phyloP scores from a whole-genome alignment of 2,329 filamentous ascomycete genomes.

The Penicillium capsulatum region DNA sequence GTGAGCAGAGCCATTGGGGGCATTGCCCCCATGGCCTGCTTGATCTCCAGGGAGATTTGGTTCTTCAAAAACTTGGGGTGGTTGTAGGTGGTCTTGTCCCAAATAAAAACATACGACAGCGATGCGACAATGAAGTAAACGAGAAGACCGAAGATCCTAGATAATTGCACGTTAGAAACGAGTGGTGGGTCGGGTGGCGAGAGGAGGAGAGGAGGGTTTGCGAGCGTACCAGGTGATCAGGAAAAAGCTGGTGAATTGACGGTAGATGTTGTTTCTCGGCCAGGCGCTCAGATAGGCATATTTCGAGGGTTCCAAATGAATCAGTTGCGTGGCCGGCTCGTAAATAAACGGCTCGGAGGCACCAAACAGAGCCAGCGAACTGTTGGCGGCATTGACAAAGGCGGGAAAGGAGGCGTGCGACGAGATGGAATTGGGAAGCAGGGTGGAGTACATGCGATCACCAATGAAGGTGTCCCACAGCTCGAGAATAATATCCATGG shows the following conservation, averaged over 20 bases:
- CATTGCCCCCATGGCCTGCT: constrained; percentile 70
- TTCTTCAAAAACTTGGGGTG: constrained; percentile 96
- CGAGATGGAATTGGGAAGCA: constrained; percentile 59
- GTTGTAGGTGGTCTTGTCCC: constrained; percentile 82
- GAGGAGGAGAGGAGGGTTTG: not conserved
- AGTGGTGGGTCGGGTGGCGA: not conserved
- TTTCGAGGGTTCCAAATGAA: constrained; percentile 65
- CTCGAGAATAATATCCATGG: constrained; percentile 91
- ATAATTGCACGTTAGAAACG: constrained; percentile 2
- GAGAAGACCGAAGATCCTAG: constrained; percentile 79
- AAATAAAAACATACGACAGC: constrained; percentile 81
- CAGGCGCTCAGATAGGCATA: constrained; percentile 76
- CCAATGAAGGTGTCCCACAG: constrained; percentile 74
- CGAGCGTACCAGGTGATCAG: constrained; percentile 74
- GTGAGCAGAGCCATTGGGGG: constrained; percentile 81
- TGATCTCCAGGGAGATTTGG: constrained; percentile 81
- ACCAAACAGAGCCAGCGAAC: constrained; percentile 53
- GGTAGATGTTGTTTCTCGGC: constrained; percentile 70
- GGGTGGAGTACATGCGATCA: constrained; percentile 70
- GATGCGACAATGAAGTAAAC: constrained; percentile 82
- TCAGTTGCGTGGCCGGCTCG: constrained; percentile 65
- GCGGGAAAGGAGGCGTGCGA: constrained; percentile 52
- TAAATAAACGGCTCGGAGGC: constrained; percentile 50
- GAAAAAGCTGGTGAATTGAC: constrained; percentile 73
- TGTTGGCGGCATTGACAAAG: constrained; percentile 53